phyloP scores from a whole-genome alignment of 1,284 basidiomycete species.

The Trametes hirsuta region DNA sequence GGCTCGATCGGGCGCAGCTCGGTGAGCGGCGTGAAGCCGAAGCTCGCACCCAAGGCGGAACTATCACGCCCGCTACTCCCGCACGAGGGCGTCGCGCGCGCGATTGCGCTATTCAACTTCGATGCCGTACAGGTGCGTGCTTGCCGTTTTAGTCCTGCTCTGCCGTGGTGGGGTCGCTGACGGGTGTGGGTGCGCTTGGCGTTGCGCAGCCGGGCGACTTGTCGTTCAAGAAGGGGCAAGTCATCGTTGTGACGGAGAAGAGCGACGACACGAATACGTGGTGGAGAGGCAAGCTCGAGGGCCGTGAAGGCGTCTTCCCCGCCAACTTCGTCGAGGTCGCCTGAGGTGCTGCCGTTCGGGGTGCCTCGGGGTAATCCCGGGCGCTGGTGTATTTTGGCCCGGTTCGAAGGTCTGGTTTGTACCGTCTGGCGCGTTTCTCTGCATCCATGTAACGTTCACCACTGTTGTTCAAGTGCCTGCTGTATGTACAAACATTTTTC shows the following conservation, averaged over 20 bases:
- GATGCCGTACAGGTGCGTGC: conserved; percentile 63
- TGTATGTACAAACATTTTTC: no score
- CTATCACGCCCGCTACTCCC: conserved; percentile 49
- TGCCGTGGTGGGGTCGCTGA: neutral
- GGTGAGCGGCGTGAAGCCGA: conserved; percentile 31
- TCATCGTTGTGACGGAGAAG: conserved; percentile 76
- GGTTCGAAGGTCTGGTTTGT: neutral
- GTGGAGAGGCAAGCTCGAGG: conserved; percentile 66
- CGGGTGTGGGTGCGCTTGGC: neutral
- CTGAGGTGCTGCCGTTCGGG: conserved; percentile 13
- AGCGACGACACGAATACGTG: conserved; percentile 81
- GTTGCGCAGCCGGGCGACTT: conserved; percentile 73
- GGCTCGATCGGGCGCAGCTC: conserved; percentile 19
- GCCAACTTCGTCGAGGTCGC: conserved; percentile 57
- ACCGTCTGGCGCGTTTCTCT: neutral
- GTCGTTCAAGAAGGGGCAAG: conserved; percentile 83
- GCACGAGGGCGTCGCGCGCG: conserved; percentile 68
- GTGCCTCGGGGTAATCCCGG: no score
- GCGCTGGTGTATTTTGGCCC: neutral
- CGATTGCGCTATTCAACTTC: conserved; percentile 83
- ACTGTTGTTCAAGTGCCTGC: no score
- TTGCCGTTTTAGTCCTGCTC: neutral
- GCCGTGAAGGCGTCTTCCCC: conserved; percentile 55
- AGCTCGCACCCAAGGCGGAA: conserved; percentile 52
- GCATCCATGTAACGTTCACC: no score